A percentile compares a stretch with the other conserved stretches of the same genome.
Evolutionary conservation across 345 rosid species (phyloP).

Genomic region (Aquilaria sinensis): DNA sequence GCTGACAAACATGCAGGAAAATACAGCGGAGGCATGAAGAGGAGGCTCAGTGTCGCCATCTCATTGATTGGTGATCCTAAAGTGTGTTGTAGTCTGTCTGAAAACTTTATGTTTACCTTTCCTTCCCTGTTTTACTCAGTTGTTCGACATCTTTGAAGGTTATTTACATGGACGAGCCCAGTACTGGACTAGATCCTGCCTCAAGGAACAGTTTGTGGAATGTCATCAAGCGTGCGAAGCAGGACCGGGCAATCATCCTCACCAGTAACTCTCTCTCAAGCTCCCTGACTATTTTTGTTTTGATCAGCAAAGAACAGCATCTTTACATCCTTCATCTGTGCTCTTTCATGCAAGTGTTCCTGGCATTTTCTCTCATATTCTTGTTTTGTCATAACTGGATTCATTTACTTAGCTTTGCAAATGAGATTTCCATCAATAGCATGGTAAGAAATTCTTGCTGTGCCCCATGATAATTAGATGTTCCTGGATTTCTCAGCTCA

Average conservation of each 20-base stretch:
- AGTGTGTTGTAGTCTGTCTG: constrained; percentile 28
- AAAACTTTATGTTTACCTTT: constrained; percentile 2
- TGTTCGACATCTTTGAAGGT: constrained; percentile 35
- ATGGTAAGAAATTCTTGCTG: neutral
- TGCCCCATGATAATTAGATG: constrained; percentile 7
- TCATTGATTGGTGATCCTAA: constrained; percentile 93
- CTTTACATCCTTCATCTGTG: neutral
- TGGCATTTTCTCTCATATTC: neutral
- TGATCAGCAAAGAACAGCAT: too few relatives aligned
- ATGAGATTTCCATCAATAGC: neutral
- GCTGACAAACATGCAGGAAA: constrained; percentile 84
- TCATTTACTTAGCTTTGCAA: neutral
- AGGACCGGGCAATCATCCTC: constrained; percentile 75
- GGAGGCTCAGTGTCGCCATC: constrained; percentile 96
- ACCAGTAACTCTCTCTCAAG: constrained; percentile 45
- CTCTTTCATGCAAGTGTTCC: neutral
- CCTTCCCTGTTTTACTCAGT: constrained; percentile 4
- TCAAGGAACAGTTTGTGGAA: constrained; percentile 89
- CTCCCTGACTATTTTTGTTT: neutral
- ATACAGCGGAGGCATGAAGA: constrained; percentile 98
- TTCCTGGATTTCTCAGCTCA: constrained; percentile 45
- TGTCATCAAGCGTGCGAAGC: constrained; percentile 79
- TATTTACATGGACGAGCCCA: constrained; percentile 97
- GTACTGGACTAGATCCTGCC: constrained; percentile 97
- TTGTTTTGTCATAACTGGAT: neutral